Conservation (phyloP, 2,329 filamentous ascomycete species). For the Curvularia hawaiiensis region DNA sequence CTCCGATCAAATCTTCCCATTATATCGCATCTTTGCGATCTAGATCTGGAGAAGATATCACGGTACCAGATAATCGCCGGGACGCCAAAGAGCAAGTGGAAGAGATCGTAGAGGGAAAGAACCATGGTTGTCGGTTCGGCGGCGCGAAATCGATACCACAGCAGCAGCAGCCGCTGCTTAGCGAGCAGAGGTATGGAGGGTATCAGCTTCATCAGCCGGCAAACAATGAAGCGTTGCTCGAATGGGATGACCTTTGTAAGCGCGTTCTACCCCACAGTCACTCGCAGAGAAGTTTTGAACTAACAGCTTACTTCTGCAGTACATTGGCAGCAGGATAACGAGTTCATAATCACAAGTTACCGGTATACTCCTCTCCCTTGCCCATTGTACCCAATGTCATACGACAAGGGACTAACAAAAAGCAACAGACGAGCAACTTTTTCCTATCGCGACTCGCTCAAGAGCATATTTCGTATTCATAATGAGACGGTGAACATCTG, state of each 20-base stretch:
- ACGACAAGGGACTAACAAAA: neutral
- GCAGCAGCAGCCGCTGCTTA: neutral
- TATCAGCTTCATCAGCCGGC: neutral
- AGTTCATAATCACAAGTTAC: conserved; percentile 10
- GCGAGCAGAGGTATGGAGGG: neutral
- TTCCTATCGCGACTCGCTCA: conserved; percentile 5
- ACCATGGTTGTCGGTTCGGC: neutral
- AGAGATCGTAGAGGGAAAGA: conserved; percentile 1
- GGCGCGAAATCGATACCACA: conserved; percentile 2
- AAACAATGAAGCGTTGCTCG: neutral
- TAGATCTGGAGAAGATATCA: neutral
- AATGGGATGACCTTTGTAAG: conserved; percentile 13
- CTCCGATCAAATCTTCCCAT: neutral
- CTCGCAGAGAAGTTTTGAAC: neutral
- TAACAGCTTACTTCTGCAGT: neutral
- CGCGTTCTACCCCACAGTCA: neutral
- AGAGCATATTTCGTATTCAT: conserved; percentile 3
- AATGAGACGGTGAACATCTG: conserved; percentile 16
- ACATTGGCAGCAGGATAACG: conserved; percentile 15
- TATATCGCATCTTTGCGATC: neutral
- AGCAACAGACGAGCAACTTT: conserved; percentile 1
- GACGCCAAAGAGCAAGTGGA: conserved; percentile 9
- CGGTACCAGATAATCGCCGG: conserved; percentile 10
- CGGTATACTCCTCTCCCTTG: neutral
- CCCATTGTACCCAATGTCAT: neutral